These are phyloP conservation scores for Leccinum fuscescens DNA, from an alignment of 1,284 basidiomycete genomes.

Conservation along the genomic window DNA sequence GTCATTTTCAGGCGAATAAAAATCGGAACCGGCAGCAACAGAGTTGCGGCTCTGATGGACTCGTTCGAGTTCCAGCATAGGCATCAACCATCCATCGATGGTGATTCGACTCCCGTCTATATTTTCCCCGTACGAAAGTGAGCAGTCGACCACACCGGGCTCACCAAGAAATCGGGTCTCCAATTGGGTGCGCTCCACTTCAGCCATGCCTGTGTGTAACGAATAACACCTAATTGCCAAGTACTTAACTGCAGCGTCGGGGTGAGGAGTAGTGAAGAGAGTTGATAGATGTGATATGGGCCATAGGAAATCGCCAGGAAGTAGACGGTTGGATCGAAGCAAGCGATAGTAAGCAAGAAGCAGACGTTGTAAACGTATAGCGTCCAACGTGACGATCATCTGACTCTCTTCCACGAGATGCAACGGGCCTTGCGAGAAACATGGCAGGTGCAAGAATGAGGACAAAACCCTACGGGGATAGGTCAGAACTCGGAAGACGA, in stretches of 20 bases:
- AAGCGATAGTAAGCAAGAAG: conserved; percentile 83
- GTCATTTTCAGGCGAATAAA: conserved; percentile 43
- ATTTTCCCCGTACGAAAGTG: conserved; percentile 48
- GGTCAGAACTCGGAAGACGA: not conserved
- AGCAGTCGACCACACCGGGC: conserved; percentile 54
- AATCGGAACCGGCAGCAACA: conserved; percentile 42
- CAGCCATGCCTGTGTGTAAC: conserved; percentile 73
- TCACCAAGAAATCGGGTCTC: conserved; percentile 64
- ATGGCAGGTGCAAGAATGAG: conserved; percentile 45
- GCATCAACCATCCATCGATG: conserved; percentile 79
- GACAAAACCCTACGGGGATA: conserved; percentile 46
- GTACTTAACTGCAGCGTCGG: conserved; percentile 63
- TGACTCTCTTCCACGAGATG: conserved; percentile 37
- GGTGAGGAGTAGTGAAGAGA: conserved; percentile 55
- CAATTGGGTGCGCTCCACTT: conserved; percentile 65
- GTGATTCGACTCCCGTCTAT: conserved; percentile 41
- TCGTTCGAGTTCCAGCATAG: conserved; percentile 63
- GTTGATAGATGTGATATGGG: conserved; percentile 56
- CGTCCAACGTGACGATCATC: conserved; percentile 37
- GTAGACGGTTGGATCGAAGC: conserved; percentile 65
- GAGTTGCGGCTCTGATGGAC: conserved; percentile 53
- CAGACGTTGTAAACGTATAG: conserved; percentile 55
- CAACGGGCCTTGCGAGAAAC: conserved; percentile 56
- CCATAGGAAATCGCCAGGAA: conserved; percentile 67
- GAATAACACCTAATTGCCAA: conserved; percentile 79